These are phyloP conservation scores for Cicer cuneatum DNA, from an alignment of 306 rosid species.

Conservation along the genomic window DNA sequence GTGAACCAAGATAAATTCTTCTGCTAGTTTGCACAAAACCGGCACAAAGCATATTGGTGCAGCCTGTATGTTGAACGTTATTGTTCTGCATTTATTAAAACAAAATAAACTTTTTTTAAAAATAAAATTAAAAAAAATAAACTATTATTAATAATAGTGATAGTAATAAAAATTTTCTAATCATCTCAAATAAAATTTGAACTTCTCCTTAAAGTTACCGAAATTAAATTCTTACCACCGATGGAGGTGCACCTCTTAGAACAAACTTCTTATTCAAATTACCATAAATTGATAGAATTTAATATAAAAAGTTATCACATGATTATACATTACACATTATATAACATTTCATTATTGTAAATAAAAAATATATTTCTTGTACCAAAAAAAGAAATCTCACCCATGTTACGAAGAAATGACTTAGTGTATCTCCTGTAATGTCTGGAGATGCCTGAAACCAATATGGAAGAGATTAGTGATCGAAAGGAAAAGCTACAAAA, in stretches of 20 bases:
- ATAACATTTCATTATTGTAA: neutral
- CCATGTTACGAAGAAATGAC: slow-evolving; percentile 13
- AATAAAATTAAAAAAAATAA: neutral
- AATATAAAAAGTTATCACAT: too few relatives aligned
- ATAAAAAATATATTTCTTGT: neutral
- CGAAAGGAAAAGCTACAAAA: neutral
- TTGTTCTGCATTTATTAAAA: neutral
- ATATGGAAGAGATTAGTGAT: neutral
- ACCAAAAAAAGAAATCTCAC: neutral
- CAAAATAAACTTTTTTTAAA: neutral
- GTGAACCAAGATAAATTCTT: neutral
- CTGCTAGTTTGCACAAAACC: slow-evolving; percentile 31
- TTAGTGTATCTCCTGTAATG: neutral
- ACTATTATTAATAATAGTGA: neutral
- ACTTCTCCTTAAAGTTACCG: too few relatives aligned
- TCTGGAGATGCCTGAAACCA: slow-evolving; percentile 17
- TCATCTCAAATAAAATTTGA: too few relatives aligned
- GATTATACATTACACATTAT: neutral
- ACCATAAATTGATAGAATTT: too few relatives aligned
- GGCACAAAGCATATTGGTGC: slow-evolving; percentile 16
- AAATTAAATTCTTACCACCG: too few relatives aligned
- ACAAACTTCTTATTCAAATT: too few relatives aligned
- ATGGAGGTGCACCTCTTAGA: too few relatives aligned
- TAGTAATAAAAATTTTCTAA: too few relatives aligned
- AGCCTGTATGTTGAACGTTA: neutral